phyloP scores from a whole-genome alignment of 139 green algal genomes.

The Chlamydomonas eustigma region DNA sequence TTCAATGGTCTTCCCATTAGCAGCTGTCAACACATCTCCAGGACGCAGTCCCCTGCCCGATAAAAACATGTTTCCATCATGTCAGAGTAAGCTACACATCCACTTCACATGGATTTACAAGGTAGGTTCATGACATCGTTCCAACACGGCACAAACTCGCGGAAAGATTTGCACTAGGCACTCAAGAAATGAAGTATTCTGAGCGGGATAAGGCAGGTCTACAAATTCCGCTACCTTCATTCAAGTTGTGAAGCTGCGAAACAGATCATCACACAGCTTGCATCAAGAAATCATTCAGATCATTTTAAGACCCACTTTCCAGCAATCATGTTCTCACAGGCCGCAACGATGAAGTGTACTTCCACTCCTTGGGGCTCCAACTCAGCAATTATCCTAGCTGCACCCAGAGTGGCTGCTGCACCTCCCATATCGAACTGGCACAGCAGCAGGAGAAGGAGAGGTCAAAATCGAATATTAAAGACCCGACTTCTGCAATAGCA shows the following conservation, averaged over 20 bases:
- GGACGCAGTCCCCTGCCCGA: slow-evolving; percentile 68
- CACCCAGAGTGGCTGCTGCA: slow-evolving; percentile 73
- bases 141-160: no score
- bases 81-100: no score
- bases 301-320: slow-evolving; percentile 6
- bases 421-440: slow-evolving; percentile 78
- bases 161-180: no score
- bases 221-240: no score
- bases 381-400: slow-evolving; percentile 64
- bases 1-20: slow-evolving; percentile 89
- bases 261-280: no score
- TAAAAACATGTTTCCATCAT: neutral
- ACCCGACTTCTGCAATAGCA: no score
- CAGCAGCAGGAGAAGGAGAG: neutral
- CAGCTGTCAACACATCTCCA: slow-evolving; percentile 89
- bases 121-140: no score
- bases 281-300: no score
- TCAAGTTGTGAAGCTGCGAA: no score
- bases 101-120: no score
- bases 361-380: slow-evolving; percentile 66
- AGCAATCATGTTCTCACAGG: slow-evolving; percentile 12
- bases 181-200: neutral
- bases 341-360: slow-evolving; percentile 85
- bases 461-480: no score
- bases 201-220: no score